Evolutionary conservation across 768 basidiomycete species (phyloP).

Genomic region (Tulasnella sp.): DNA sequence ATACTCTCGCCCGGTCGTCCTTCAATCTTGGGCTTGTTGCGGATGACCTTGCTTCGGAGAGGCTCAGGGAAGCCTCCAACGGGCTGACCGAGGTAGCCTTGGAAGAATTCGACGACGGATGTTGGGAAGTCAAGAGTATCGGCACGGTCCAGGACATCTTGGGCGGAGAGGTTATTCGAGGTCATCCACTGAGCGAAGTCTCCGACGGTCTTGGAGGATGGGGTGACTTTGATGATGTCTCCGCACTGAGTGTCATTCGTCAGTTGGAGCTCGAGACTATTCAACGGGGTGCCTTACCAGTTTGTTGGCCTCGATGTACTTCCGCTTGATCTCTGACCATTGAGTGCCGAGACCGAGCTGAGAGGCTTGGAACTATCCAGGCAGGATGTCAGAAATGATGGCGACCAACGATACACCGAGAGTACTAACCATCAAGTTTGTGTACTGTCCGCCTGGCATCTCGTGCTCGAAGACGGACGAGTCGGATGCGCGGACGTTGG

Average conservation of each 20-base stretch:
- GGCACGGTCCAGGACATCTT: slow-evolving; percentile 81
- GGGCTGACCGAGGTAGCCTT: slow-evolving; percentile 96
- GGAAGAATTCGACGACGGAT: slow-evolving; percentile 97
- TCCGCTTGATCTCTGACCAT: slow-evolving; percentile 98
- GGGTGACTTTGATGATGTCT: slow-evolving; percentile 98
- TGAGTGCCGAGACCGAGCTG: slow-evolving; percentile 96
- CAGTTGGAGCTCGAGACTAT: not conserved
- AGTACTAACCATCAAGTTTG: slow-evolving; percentile 78
- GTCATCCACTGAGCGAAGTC: slow-evolving; percentile 99
- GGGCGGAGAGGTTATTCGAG: slow-evolving; percentile 82
- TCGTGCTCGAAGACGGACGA: slow-evolving; percentile 98
- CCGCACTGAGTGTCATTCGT: slow-evolving; percentile 62
- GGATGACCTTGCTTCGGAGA: slow-evolving; percentile 83
- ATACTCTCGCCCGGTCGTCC: slow-evolving; percentile 87
- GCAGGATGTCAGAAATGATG: not conserved
- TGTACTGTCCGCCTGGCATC: slow-evolving; percentile 98
- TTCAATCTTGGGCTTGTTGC: slow-evolving; percentile 90
- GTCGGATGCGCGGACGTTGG: slow-evolving; percentile 94
- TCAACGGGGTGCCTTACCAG: slow-evolving; percentile 53
- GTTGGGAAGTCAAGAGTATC: slow-evolving; percentile 95
- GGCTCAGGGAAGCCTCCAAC: slow-evolving; percentile 99
- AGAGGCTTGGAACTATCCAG: slow-evolving; percentile 86
- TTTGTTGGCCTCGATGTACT: slow-evolving; percentile 96
- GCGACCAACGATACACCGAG: not conserved
- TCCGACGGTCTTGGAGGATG: slow-evolving; percentile 97